A percentile compares a stretch with the other conserved stretches of the same genome.
phyloP scores from a whole-genome alignment of 345 rosid genomes.

The Murraya paniculata region DNA sequence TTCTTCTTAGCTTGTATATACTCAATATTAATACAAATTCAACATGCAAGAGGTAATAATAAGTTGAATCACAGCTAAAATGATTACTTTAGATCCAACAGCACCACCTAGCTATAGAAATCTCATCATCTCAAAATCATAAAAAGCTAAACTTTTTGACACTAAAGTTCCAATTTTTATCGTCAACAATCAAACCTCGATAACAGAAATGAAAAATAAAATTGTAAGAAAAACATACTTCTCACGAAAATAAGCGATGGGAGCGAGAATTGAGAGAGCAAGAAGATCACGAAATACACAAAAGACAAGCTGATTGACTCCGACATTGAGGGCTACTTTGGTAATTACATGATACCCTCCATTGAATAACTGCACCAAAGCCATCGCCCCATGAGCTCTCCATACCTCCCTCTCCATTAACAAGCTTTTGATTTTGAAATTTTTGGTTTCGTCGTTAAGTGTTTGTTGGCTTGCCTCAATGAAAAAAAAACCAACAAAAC shows the following conservation, averaged over 20 bases:
- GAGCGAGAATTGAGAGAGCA: slow-evolving; percentile 85
- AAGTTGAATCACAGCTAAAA: not conserved
- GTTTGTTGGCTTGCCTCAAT: not conserved
- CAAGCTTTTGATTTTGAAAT: not conserved
- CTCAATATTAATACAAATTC: not conserved
- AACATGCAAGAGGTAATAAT: not conserved
- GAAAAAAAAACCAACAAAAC: no score
- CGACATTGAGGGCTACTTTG: slow-evolving; percentile 91
- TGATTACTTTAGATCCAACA: not conserved
- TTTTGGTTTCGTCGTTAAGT: no score
- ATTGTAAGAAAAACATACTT: slow-evolving; percentile 34
- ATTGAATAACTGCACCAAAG: slow-evolving; percentile 72
- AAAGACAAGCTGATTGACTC: slow-evolving; percentile 94
- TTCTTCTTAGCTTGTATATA: not conserved
- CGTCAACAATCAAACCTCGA: not conserved
- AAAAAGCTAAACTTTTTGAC: not conserved
- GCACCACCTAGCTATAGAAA: not conserved
- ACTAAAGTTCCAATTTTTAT: not conserved
- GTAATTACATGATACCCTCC: slow-evolving; percentile 98
- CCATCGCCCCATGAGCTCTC: slow-evolving; percentile 83
- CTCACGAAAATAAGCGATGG: slow-evolving; percentile 83
- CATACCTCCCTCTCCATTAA: slow-evolving; percentile 45
- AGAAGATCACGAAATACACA: slow-evolving; percentile 93
- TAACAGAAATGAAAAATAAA: not conserved
- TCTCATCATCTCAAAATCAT: not conserved